Conservation (phyloP, 169 alveolate genomes). For the Plasmodium yoelii region DNA sequence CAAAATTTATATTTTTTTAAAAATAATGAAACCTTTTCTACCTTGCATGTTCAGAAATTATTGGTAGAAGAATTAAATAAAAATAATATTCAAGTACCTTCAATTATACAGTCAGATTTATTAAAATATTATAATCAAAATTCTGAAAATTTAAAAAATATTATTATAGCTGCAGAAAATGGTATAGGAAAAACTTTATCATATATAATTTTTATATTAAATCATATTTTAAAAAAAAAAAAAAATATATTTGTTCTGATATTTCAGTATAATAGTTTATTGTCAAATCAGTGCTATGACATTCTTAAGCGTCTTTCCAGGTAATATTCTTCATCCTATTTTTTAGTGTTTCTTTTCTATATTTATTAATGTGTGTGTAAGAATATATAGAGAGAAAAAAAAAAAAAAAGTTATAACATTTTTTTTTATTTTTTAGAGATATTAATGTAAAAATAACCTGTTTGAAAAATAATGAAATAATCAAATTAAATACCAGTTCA, state of each 20-base stretch:
- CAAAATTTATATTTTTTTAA: constrained; percentile 40
- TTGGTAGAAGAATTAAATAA: constrained; percentile 50
- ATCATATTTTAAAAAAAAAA: constrained; percentile 32
- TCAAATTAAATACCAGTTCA: constrained; percentile 4
- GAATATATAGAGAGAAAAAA: neutral
- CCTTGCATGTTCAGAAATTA: constrained; percentile 19
- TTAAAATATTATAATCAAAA: constrained; percentile 42
- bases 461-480: constrained; percentile 3
- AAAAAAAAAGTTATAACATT: neutral
- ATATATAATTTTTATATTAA: constrained; percentile 43
- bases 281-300: constrained; percentile 44
- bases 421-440: constrained; percentile 17
- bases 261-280: constrained; percentile 47
- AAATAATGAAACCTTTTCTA: constrained; percentile 44
- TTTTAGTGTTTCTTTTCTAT: neutral
- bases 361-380: neutral
- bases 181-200: constrained; percentile 74
- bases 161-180: constrained; percentile 71
- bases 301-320: constrained; percentile 30
- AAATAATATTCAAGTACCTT: constrained; percentile 33
- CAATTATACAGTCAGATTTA: constrained; percentile 58
- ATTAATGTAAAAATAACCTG: constrained; percentile 18
- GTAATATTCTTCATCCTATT: neutral
- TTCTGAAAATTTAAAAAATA: constrained; percentile 27
- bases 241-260: constrained; percentile 16